A percentile compares a stretch with the other conserved stretches of the same genome.
These are phyloP conservation scores for Coemansia erecta DNA, from an alignment of 192 early-diverging fungal species.

Conservation along the genomic window DNA sequence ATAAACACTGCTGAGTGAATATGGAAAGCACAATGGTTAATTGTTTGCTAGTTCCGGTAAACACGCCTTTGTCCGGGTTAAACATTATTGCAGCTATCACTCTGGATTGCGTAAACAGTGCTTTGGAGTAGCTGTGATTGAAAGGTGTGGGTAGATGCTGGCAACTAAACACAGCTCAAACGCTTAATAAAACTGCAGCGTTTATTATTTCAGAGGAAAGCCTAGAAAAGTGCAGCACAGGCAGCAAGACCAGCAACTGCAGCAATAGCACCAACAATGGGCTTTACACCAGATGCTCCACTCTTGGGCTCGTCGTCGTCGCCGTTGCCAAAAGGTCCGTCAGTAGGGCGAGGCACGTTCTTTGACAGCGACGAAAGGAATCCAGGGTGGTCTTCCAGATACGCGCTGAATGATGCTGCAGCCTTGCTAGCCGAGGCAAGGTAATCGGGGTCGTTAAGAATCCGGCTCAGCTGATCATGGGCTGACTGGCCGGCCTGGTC, in stretches of 20 bases:
- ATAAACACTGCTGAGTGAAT: too few relatives aligned
- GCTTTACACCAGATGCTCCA: conserved; percentile 3
- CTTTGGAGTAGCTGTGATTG: neutral
- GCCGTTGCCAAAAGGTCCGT: neutral
- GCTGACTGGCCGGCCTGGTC: neutral
- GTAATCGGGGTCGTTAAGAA: conserved; percentile 1
- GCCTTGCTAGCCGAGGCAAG: conserved; percentile 4
- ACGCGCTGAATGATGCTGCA: neutral
- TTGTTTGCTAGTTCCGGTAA: too few relatives aligned
- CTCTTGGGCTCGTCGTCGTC: neutral
- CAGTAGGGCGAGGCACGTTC: neutral
- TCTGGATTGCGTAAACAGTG: too few relatives aligned
- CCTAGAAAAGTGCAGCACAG: neutral
- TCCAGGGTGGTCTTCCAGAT: neutral
- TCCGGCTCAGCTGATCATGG: neutral
- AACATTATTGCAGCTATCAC: too few relatives aligned
- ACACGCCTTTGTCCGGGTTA: too few relatives aligned
- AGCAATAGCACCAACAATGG: neutral
- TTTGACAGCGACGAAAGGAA: neutral
- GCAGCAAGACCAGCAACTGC: neutral
- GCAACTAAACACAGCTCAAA: too few relatives aligned
- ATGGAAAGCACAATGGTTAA: too few relatives aligned
- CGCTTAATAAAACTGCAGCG: too few relatives aligned
- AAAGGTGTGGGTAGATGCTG: neutral
- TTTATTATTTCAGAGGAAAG: neutral